Base-by-base conservation (phyloP, 208 protist genomes). In the Ichthyophonus hoferi region DNA sequence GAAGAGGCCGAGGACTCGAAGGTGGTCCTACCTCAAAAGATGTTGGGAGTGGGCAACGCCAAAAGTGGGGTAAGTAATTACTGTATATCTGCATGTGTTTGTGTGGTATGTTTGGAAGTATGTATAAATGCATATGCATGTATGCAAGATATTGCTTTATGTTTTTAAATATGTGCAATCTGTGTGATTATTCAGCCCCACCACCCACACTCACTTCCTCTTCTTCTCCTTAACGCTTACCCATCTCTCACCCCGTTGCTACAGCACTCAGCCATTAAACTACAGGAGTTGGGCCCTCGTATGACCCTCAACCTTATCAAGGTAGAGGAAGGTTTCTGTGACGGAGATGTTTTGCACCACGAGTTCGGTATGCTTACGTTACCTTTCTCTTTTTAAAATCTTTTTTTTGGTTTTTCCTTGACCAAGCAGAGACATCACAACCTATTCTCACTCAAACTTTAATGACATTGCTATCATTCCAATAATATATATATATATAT, bases 301-400 rank as follows among this genome's bases (percentile, higher is more conserved):
- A 91, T 96, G 89, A 58, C 67, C 35, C 84, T 95, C 2, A 34
- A 79, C 7, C 77, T 96, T 14, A 33, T 96, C 38, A 94, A 94
- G 58, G 89, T 96, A 17, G 87, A 95, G 86, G 91, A 94, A 77
- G 92, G 93, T 79, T 85, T 95, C 42, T 95, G 83, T 79, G 90
- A 91, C 7, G 94, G 94, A 38, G 89, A 93, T 7, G 91, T 95
- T 24, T 40, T 95, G 31, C 93, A 94, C 87, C 94, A 95, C 85
- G 40, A 84, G 40, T 93, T 86, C 67, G 79, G 88, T 91, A 84
- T 31, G 1, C 37, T 24, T 12, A 1, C 85, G 43, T 24, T 24
- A 7, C 50, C 50, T 67, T 67, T 67, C 24, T 67, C 24, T 67
- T 67, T 67, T 67, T 67, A n/a, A n/a, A n/a, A n/a, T 67, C 24